Conservation (phyloP, 1,284 basidiomycete genomes). For the Malassezia dermatis region DNA sequence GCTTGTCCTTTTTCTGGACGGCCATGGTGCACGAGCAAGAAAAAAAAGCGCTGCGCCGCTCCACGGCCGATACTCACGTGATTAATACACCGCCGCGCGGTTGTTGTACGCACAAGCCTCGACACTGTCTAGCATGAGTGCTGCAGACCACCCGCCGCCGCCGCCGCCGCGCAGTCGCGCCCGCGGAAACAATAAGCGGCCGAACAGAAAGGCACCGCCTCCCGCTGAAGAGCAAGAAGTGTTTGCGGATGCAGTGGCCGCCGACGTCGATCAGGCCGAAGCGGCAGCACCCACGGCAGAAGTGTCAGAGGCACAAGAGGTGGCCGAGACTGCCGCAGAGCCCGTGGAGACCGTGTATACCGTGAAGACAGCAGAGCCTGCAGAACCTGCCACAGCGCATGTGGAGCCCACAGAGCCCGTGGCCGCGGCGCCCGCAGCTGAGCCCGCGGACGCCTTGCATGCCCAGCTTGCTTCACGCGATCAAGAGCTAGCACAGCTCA, state of each 20-base stretch:
- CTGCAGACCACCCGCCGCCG: conserved; percentile 3
- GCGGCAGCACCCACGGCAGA: neutral
- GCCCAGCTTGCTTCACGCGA: neutral
- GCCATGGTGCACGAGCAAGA: conserved; percentile 22
- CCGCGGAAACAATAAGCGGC: neutral
- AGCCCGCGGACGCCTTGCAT: neutral
- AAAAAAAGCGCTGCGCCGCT: neutral
- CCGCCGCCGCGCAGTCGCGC: conserved; percentile 14
- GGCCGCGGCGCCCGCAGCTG: neutral
- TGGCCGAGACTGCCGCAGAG: neutral
- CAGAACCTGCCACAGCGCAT: no score
- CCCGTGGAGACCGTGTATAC: no score
- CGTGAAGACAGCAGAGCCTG: no score
- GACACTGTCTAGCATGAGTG: neutral
- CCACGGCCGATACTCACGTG: neutral
- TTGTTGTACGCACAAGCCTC: neutral
- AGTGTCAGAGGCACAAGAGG: neutral
- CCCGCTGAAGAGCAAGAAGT: neutral
- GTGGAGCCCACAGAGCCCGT: no score
- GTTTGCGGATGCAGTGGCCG: neutral
- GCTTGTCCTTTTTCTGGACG: conserved; percentile 21
- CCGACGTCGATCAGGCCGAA: neutral
- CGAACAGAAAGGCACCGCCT: neutral
- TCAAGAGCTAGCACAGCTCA: conserved; percentile 17
- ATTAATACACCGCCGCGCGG: neutral